Conservation (phyloP, 1,139 yeast genomes). For the Blastobotrys ciferrii region DNA sequence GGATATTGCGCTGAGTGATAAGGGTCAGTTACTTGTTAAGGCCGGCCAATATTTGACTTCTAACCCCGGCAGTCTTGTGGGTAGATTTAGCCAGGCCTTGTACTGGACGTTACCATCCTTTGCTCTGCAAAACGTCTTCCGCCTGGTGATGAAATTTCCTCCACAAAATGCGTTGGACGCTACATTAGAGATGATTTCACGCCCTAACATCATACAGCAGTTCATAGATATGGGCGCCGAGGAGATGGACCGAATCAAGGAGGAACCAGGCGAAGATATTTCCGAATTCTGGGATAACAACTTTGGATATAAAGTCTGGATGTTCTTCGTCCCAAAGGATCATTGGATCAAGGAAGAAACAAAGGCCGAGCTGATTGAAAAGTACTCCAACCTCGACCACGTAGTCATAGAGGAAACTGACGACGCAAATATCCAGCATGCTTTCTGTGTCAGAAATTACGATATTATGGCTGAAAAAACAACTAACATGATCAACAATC, state of each 20-base stretch:
- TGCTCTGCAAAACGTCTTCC: slow-evolving; percentile 18
- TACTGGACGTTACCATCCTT: slow-evolving; percentile 25
- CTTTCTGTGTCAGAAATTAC: slow-evolving; percentile 57
- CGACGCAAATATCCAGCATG: slow-evolving; percentile 46
- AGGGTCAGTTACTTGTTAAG: slow-evolving; percentile 45
- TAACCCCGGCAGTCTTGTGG: slow-evolving; percentile 16
- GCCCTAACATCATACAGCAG: slow-evolving; percentile 48
- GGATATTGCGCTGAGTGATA: slow-evolving; percentile 52
- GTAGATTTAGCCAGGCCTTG: slow-evolving; percentile 19
- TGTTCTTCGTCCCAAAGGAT: slow-evolving; percentile 54
- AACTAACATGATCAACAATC: slow-evolving; percentile 6
- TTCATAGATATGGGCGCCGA: slow-evolving; percentile 55
- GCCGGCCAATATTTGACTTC: slow-evolving; percentile 24
- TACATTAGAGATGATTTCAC: slow-evolving; percentile 43
- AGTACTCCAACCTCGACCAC: slow-evolving; percentile 38
- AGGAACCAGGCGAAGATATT: slow-evolving; percentile 43
- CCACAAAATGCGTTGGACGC: slow-evolving; percentile 46
- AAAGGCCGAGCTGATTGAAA: slow-evolving; percentile 42
- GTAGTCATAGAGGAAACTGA: slow-evolving; percentile 36
- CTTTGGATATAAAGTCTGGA: slow-evolving; percentile 45
- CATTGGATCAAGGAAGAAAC: slow-evolving; percentile 60
- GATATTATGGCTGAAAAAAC: slow-evolving; percentile 45
- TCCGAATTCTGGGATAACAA: slow-evolving; percentile 48
- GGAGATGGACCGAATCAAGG: slow-evolving; percentile 51
- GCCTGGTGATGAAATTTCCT: slow-evolving; percentile 22